Evolutionary conservation across 805 yeast genomes (phyloP).

Genomic region (Saturnispora galanensis): DNA sequence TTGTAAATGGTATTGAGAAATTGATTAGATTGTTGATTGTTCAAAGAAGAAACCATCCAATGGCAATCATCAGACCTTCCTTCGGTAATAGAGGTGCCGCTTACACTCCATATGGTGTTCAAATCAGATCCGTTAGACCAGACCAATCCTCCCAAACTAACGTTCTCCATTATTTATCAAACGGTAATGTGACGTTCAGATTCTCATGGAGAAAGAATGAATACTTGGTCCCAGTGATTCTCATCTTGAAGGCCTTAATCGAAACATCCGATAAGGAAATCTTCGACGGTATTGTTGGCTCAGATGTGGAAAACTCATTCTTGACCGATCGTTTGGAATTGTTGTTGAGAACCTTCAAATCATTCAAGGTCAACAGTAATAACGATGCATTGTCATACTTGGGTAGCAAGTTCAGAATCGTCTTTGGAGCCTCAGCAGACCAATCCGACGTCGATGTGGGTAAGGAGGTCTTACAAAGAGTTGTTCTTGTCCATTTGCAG

Average conservation of each 20-base stretch:
- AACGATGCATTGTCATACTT: constrained; percentile 87
- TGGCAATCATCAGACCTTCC: constrained; percentile 94
- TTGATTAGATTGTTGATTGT: constrained; percentile 95
- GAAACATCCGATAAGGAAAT: constrained; percentile 93
- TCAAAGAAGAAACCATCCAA: constrained; percentile 94
- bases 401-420: constrained; percentile 94
- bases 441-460: constrained; percentile 88
- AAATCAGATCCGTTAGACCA: constrained; percentile 87
- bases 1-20: constrained; percentile 95
- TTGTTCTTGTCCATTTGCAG: constrained; percentile 81
- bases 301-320: constrained; percentile 80
- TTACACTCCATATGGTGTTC: constrained; percentile 85
- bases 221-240: constrained; percentile 83
- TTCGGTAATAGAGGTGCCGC: constrained; percentile 90
- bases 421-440: constrained; percentile 81
- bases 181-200: constrained; percentile 93
- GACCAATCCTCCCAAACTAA: constrained; percentile 97
- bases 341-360: constrained; percentile 78
- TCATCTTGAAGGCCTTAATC: constrained; percentile 81
- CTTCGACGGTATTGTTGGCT: constrained; percentile 91
- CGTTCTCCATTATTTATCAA: constrained; percentile 89
- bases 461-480: constrained; percentile 65
- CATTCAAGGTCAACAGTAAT: constrained; percentile 66
- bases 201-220: constrained; percentile 97
- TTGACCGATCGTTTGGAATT: constrained; percentile 96